These are phyloP conservation scores for Styphnolobium japonicum DNA, from an alignment of 306 rosid genomes.

Conservation along the genomic window DNA sequence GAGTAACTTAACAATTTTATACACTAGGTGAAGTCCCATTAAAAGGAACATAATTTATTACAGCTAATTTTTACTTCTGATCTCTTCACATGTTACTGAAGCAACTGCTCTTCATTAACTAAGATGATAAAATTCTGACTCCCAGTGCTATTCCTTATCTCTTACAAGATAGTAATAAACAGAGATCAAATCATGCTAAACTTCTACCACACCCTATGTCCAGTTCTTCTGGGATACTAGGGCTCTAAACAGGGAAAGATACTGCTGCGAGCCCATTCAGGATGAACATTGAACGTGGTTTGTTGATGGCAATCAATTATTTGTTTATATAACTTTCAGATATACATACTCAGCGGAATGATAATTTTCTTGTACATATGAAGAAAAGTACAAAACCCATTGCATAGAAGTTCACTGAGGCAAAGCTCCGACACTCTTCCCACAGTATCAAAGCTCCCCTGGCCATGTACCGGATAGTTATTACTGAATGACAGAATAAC, in stretches of 20 bases:
- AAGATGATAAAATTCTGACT: not conserved
- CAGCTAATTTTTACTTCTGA: not conserved
- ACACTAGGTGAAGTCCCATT: not conserved
- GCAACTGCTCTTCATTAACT: not conserved
- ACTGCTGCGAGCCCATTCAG: not conserved
- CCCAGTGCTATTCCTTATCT: not conserved
- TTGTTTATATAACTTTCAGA: slow-evolving; percentile 1
- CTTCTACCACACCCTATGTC: not conserved
- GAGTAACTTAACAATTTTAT: not conserved
- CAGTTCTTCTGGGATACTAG: not conserved
- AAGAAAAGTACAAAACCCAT: not conserved
- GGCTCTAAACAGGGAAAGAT: not conserved
- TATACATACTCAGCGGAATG: not conserved
- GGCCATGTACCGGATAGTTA: not conserved
- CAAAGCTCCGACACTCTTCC: slow-evolving; percentile 1
- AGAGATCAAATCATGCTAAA: not conserved
- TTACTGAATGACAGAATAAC: not conserved
- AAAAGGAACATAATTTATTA: not conserved
- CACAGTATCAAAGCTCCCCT: slow-evolving; percentile 1
- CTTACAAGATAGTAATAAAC: not conserved
- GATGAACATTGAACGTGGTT: slow-evolving; percentile 3
- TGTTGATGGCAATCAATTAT: not conserved
- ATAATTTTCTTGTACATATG: not conserved
- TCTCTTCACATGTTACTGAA: not conserved
- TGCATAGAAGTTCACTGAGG: not conserved